phyloP scores from a whole-genome alignment of 1,284 basidiomycete species.

The Cronartium ribicola region DNA sequence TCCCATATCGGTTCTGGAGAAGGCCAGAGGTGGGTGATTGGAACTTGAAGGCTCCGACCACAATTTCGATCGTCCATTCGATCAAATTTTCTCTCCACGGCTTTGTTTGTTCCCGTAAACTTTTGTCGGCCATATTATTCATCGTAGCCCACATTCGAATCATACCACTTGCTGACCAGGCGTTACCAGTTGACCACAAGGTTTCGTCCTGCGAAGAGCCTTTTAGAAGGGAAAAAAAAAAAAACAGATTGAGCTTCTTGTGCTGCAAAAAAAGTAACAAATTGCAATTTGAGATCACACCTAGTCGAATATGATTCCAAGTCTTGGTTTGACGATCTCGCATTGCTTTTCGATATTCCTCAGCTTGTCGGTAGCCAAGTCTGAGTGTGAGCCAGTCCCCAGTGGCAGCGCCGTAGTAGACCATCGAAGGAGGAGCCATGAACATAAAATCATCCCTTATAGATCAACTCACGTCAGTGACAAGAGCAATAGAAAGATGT shows the following conservation, averaged over 20 bases:
- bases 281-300: conserved; percentile 50
- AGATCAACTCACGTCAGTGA: too few relatives aligned
- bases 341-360: conserved; percentile 64
- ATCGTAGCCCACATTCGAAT: conserved; percentile 72
- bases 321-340: conserved; percentile 26
- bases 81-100: conserved; percentile 26
- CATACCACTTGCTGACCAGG: conserved; percentile 80
- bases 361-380: conserved; percentile 72
- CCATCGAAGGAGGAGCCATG: conserved; percentile 51
- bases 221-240: conserved; percentile 1
- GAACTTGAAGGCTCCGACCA: conserved; percentile 30
- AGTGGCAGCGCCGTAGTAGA: conserved; percentile 49
- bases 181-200: conserved; percentile 55
- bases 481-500: conserved; percentile 54
- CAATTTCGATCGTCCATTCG: conserved; percentile 30
- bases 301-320: conserved; percentile 56
- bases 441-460: conserved; percentile 47
- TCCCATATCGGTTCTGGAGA: conserved; percentile 23
- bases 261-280: conserved; percentile 37
- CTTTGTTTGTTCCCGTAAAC: conserved; percentile 1
- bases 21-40: conserved; percentile 13
- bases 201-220: conserved; percentile 2
- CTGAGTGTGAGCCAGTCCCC: conserved; percentile 53
- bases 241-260: neutral
- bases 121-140: conserved; percentile 56